Percentiles rank a stretch among this genome's conserved stretches.
These are phyloP conservation scores for Raphanus sativus DNA, from an alignment of 345 rosid genomes.

Conservation along the genomic window DNA sequence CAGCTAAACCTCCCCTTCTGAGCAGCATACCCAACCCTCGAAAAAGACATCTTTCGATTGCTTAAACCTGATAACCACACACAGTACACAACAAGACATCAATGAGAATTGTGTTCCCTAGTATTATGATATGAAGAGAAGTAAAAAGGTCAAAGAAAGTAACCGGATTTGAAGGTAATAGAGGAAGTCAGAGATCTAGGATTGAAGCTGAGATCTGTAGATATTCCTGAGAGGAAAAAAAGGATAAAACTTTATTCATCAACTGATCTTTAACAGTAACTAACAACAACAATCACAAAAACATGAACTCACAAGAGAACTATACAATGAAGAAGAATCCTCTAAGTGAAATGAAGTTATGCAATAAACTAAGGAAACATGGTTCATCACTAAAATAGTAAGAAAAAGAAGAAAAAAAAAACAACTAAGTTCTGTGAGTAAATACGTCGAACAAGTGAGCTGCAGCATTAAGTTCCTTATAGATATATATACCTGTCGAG, in stretches of 20 bases:
- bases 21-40: conserved; percentile 8
- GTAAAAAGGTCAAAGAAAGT: background rate
- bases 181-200: conserved; percentile 7
- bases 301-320: background rate
- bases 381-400: too few relatives aligned
- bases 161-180: conserved; percentile 7
- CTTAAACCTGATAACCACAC: conserved; percentile 31
- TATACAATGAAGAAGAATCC: background rate
- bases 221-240: conserved; percentile 21
- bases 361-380: too few relatives aligned
- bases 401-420: too few relatives aligned
- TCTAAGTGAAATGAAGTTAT: too few relatives aligned
- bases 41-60: conserved; percentile 15
- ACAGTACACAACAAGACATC: conserved; percentile 4
- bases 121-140: background rate
- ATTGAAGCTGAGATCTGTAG: conserved; percentile 17
- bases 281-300: too few relatives aligned
- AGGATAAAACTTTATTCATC: background rate
- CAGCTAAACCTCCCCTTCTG: conserved; percentile 27
- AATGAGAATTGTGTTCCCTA: background rate
- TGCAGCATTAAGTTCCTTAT: conserved; percentile 18
- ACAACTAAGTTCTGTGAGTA: conserved; percentile 14
- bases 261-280: background rate
- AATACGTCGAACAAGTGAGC: conserved; percentile 35
- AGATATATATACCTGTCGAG: conserved; percentile 18